Percentiles rank a stretch among this genome's conserved stretches.
Evolutionary conservation across 192 early-diverging fungal species (phyloP).

Genomic region (Chytriomyces sp.): DNA sequence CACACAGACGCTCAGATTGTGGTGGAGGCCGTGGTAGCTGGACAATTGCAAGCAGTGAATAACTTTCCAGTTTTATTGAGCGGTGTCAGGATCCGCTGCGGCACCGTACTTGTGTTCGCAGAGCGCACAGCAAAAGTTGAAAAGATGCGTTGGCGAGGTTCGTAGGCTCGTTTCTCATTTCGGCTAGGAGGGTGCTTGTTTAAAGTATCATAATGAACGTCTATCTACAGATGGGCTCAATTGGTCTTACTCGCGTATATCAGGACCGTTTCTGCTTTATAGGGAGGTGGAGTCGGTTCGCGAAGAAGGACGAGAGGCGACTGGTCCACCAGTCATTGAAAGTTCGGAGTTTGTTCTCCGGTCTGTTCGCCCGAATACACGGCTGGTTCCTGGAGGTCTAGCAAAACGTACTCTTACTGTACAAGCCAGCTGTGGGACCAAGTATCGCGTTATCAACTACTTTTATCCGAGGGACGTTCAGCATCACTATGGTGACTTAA

Average conservation of each 20-base stretch:
- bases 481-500: neutral
- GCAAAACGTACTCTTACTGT: constrained; percentile 1
- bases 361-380: neutral
- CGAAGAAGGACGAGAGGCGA: neutral
- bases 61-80: neutral
- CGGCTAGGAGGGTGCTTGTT: neutral
- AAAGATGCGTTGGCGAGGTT: neutral
- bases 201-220: neutral
- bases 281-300: neutral
- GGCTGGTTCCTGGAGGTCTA: neutral
- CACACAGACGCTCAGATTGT: neutral
- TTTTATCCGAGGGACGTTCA: neutral
- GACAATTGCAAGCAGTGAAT: neutral
- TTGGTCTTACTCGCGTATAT: neutral
- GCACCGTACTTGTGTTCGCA: neutral
- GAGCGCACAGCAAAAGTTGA: neutral
- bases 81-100: constrained; percentile 3
- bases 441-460: neutral
- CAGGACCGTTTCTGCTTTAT: neutral
- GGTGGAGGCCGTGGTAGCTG: neutral
- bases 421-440: neutral
- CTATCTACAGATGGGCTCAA: neutral
- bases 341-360: neutral
- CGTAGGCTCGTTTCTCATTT: neutral
- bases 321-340: neutral